phyloP scores from a whole-genome alignment of 345 rosid species.

The Aegle marmelos region DNA sequence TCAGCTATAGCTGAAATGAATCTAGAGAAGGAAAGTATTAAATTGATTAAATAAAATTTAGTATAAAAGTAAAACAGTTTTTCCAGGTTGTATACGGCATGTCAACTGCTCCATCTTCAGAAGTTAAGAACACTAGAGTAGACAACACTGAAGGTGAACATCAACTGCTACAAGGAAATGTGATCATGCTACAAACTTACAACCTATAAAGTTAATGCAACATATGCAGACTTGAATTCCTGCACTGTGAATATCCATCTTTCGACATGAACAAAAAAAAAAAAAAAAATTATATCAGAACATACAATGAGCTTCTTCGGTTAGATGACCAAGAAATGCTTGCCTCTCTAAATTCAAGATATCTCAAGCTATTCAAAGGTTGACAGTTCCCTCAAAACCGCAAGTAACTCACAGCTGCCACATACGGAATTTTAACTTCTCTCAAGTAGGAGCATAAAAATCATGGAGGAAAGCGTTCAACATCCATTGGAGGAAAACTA shows the following conservation, averaged over 20 bases:
- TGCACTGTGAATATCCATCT: not conserved
- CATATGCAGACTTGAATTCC: not conserved
- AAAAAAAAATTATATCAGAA: not conserved
- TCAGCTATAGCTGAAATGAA: too few relatives aligned
- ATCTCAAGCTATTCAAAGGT: constrained; percentile 2
- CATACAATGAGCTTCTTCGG: not conserved
- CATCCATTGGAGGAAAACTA: constrained; percentile 66
- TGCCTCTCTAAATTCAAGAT: not conserved
- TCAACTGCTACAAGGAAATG: not conserved
- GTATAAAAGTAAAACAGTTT: not conserved
- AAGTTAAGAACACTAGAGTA: not conserved
- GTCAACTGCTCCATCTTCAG: not conserved
- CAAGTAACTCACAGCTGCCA: not conserved
- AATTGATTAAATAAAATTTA: not conserved
- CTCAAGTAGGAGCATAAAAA: constrained; percentile 1
- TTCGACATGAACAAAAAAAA: not conserved
- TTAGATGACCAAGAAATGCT: constrained; percentile 4
- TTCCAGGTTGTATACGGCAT: not conserved
- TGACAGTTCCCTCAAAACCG: constrained; percentile 1
- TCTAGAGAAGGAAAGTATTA: not conserved
- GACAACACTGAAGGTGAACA: not conserved
- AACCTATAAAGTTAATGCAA: not conserved
- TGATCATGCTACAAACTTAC: constrained; percentile 2
- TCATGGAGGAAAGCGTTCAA: constrained; percentile 71
- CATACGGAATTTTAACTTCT: not conserved